Conservation (phyloP, 371 early-diverging fungal genomes). For the Syncephalastrum racemosum region DNA sequence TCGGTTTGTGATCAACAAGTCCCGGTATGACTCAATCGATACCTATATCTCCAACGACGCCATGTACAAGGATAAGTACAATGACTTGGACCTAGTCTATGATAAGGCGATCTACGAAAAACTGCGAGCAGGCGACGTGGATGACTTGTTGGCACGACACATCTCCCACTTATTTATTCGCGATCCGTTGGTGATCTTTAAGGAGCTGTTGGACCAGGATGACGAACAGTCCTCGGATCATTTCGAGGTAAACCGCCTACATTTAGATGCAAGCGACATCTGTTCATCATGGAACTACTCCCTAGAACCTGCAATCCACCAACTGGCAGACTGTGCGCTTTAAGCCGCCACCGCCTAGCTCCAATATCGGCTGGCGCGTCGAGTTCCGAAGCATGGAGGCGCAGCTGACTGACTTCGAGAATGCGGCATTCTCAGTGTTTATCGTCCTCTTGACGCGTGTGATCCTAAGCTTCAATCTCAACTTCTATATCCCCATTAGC, state of each 20-base stretch:
- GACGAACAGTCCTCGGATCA: conserved; percentile 86
- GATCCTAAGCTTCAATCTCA: conserved; percentile 87
- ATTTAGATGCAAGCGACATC: conserved; percentile 56
- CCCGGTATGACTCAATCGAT: conserved; percentile 96
- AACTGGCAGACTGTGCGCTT: conserved; percentile 99
- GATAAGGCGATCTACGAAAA: conserved; percentile 78
- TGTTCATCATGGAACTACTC: conserved; percentile 76
- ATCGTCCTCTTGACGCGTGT: conserved; percentile 90
- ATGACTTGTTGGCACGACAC: conserved; percentile 91
- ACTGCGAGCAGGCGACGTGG: conserved; percentile 76
- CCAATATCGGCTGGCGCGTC: conserved; percentile 96
- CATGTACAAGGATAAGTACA: conserved; percentile 86
- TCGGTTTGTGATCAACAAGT: conserved; percentile 88
- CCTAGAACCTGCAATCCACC: conserved; percentile 95
- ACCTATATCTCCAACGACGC: conserved; percentile 85
- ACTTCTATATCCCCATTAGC: conserved; percentile 96
- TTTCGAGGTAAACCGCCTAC: conserved; percentile 80
- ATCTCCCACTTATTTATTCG: conserved; percentile 97
- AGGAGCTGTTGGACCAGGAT: conserved; percentile 88
- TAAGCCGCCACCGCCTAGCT: conserved; percentile 94
- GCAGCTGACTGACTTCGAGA: conserved; percentile 98
- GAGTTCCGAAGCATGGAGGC: conserved; percentile 99
- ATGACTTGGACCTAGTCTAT: conserved; percentile 87
- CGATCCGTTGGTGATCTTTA: conserved; percentile 96
- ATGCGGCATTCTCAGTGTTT: conserved; percentile 96